phyloP scores from a whole-genome alignment of 441 rosid genomes.

The Euphorbia schlechtendalii region DNA sequence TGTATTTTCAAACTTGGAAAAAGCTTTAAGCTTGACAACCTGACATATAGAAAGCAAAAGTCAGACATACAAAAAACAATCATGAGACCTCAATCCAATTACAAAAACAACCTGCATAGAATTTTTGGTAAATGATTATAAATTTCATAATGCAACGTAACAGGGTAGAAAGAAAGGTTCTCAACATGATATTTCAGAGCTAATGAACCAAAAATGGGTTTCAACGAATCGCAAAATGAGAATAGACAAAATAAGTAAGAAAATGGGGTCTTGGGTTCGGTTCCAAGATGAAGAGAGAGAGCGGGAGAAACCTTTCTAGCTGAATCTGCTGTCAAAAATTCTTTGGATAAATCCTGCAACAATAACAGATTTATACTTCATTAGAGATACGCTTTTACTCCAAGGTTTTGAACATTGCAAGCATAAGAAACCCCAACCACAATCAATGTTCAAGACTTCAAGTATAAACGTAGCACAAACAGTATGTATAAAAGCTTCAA shows the following conservation, averaged over 20 bases:
- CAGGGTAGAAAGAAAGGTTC: neutral
- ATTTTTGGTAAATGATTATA: neutral
- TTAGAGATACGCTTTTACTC: neutral
- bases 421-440: neutral
- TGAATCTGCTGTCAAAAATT: slow-evolving; percentile 47
- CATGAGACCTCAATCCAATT: neutral
- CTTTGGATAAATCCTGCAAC: slow-evolving; percentile 60
- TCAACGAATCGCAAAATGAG: slow-evolving; percentile 7
- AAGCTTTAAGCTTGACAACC: slow-evolving; percentile 76
- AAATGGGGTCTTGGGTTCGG: slow-evolving; percentile 31
- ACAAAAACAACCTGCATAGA: neutral
- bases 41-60: slow-evolving; percentile 16
- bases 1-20: slow-evolving; percentile 79
- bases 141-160: too few relatives aligned
- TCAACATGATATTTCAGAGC: slow-evolving; percentile 12
- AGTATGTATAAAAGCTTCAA: slow-evolving; percentile 18
- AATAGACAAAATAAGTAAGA: neutral
- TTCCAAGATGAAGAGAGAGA: slow-evolving; percentile 24
- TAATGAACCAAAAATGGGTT: neutral
- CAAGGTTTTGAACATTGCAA: slow-evolving; percentile 6
- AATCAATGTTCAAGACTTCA: slow-evolving; percentile 31
- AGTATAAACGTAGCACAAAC: neutral
- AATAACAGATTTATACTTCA: slow-evolving; percentile 15
- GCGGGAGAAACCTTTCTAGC: slow-evolving; percentile 58
- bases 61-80: neutral